Percentiles rank a stretch among this genome's conserved stretches.
Conservation (phyloP, 73 alveolate genomes). For the Effrenium voratum region DNA sequence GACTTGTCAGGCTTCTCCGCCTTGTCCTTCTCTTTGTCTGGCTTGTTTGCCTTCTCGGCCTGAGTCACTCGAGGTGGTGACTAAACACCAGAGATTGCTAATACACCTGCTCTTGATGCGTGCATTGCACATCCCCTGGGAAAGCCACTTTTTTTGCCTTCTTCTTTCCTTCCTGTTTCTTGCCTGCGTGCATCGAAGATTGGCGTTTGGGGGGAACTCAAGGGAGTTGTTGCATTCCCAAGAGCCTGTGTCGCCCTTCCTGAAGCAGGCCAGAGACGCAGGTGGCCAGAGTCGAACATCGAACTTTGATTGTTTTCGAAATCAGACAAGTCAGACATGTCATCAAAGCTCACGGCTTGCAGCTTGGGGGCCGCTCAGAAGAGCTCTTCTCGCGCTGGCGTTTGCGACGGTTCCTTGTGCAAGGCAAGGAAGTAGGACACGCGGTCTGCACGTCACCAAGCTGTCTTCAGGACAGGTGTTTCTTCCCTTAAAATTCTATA, state of each 20-base stretch:
- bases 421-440: too few species aligned
- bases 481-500: too few species aligned
- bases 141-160: slow-evolving; percentile 5
- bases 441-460: too few species aligned
- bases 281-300: too few species aligned
- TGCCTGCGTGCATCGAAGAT: neutral
- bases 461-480: too few species aligned
- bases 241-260: slow-evolving; percentile 31
- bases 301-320: too few species aligned
- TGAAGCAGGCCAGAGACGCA: too few species aligned
- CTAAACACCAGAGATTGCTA: too few species aligned
- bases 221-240: neutral
- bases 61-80: too few species aligned
- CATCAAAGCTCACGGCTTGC: too few species aligned
- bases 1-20: too few species aligned
- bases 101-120: neutral
- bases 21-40: slow-evolving; percentile 25
- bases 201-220: neutral
- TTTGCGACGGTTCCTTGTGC: slow-evolving; percentile 84
- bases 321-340: too few species aligned
- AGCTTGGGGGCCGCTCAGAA: slow-evolving; percentile 10
- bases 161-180: slow-evolving; percentile 54
- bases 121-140: neutral
- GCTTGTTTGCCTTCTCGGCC: slow-evolving; percentile 41
- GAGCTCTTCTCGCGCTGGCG: slow-evolving; percentile 77